These are phyloP conservation scores for Benincasa hispida DNA, from an alignment of 306 rosid genomes.

Conservation along the genomic window DNA sequence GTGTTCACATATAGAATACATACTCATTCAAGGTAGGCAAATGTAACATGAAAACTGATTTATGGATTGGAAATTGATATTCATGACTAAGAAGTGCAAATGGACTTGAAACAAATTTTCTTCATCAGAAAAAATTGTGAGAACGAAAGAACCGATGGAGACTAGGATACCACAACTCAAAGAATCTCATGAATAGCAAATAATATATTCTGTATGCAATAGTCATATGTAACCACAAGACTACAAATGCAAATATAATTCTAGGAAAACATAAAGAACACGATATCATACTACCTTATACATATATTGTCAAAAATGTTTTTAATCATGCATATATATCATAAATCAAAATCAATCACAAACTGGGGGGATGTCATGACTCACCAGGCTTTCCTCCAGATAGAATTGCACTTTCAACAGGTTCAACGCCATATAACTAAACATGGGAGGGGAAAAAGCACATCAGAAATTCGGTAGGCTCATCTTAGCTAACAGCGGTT, in stretches of 20 bases:
- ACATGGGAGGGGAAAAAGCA: background rate
- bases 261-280: background rate
- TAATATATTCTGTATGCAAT: background rate
- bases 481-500: background rate
- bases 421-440: slow-evolving; percentile 79
- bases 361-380: slow-evolving; percentile 7
- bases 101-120: background rate
- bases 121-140: background rate
- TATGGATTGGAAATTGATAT: background rate
- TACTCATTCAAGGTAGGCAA: slow-evolving; percentile 16
- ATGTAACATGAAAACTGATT: background rate
- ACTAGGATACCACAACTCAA: background rate
- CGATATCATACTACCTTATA: background rate
- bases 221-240: background rate
- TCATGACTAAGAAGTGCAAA: background rate
- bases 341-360: no score
- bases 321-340: background rate
- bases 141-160: background rate
- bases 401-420: slow-evolving; percentile 74
- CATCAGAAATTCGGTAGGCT: background rate
- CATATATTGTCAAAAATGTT: background rate
- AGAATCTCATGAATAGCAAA: background rate
- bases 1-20: slow-evolving; percentile 9
- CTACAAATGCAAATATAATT: background rate
- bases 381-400: slow-evolving; percentile 93